phyloP scores from a whole-genome alignment of 2,329 filamentous ascomycete species.

The Aspergillus neoniger region DNA sequence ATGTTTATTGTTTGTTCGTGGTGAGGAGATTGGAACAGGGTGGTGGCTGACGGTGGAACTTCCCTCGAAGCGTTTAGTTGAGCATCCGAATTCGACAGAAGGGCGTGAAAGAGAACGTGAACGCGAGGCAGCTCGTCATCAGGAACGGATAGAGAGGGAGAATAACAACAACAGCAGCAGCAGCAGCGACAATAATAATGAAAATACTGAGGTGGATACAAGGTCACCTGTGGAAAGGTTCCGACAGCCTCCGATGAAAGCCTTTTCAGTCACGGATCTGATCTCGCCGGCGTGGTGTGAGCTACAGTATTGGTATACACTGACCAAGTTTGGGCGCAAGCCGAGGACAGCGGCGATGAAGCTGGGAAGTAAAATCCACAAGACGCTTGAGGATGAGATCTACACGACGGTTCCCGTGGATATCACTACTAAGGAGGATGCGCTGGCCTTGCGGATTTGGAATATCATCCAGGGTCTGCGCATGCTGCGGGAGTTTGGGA shows the following conservation, averaged over 20 bases:
- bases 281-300: slow-evolving; percentile 94
- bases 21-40: neutral
- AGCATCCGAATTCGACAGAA: slow-evolving; percentile 46
- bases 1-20: slow-evolving; percentile 27
- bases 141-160: slow-evolving; percentile 23
- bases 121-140: slow-evolving; percentile 29
- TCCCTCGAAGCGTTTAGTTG: slow-evolving; percentile 61
- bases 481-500: slow-evolving; percentile 68
- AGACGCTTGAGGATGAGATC: slow-evolving; percentile 80
- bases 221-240: slow-evolving; percentile 74
- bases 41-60: slow-evolving; percentile 61
- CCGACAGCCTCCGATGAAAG: slow-evolving; percentile 72
- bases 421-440: slow-evolving; percentile 74
- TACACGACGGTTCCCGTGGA: slow-evolving; percentile 74
- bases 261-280: slow-evolving; percentile 84
- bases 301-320: slow-evolving; percentile 84
- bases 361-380: slow-evolving; percentile 75
- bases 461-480: slow-evolving; percentile 85
- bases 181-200: neutral
- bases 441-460: slow-evolving; percentile 81
- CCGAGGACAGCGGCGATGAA: slow-evolving; percentile 80
- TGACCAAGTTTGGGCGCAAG: slow-evolving; percentile 75
- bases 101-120: slow-evolving; percentile 37
- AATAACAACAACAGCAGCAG: too few species aligned
- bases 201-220: slow-evolving; percentile 41